These are phyloP conservation scores for Cercospora sp. DNA, from an alignment of 2,329 filamentous ascomycete genomes.

Conservation along the genomic window DNA sequence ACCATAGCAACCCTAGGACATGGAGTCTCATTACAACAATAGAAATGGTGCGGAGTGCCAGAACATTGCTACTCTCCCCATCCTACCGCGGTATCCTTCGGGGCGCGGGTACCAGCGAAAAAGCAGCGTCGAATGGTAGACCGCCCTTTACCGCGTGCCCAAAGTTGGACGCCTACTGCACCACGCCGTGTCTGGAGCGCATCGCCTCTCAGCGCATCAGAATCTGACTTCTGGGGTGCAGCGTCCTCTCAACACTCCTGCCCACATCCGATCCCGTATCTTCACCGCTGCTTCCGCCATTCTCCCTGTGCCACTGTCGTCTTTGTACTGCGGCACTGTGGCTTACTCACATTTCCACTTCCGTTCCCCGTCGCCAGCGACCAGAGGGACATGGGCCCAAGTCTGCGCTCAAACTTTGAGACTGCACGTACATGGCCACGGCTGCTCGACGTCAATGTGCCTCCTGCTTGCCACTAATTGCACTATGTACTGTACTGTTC, in stretches of 20 bases:
- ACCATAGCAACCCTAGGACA: neutral
- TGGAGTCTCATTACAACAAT: neutral
- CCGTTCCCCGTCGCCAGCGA: neutral
- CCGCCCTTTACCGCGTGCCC: conserved; percentile 10
- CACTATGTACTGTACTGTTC: neutral
- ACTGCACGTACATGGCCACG: neutral
- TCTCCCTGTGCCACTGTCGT: neutral
- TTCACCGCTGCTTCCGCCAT: conserved; percentile 4
- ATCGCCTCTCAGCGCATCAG: neutral
- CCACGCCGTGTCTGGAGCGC: conserved; percentile 9
- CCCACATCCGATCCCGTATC: neutral
- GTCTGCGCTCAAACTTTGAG: neutral
- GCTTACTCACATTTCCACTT: neutral
- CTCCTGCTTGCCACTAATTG: neutral
- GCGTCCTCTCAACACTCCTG: conserved; percentile 8
- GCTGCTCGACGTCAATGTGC: neutral
- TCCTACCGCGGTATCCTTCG: neutral
- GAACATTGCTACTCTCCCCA: neutral
- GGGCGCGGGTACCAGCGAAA: neutral
- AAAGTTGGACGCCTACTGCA: neutral
- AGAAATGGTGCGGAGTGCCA: too few species aligned
- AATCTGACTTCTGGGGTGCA: conserved; percentile 13
- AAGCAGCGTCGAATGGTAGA: conserved; percentile 10
- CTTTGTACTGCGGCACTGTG: neutral
- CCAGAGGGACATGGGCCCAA: neutral